phyloP scores from a whole-genome alignment of 768 basidiomycete species.

The Udeniomyces megalosporus region DNA sequence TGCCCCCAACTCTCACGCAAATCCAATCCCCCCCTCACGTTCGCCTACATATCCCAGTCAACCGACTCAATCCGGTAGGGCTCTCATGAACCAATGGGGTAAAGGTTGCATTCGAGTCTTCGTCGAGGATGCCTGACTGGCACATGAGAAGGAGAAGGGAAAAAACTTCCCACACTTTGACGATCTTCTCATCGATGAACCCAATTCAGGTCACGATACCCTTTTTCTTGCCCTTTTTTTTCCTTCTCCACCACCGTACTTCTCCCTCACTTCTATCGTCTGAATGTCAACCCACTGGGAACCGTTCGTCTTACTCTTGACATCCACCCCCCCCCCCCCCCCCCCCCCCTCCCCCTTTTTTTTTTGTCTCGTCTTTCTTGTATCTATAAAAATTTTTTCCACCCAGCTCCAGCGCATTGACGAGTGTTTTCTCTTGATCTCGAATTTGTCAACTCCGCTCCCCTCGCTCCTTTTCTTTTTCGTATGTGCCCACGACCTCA shows the following conservation, averaged over 20 bases:
- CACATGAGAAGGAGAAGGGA: no score
- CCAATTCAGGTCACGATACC: neutral
- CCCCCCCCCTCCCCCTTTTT: neutral
- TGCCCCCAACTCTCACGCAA: no score
- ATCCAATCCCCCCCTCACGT: neutral
- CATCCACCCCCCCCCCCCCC: neutral
- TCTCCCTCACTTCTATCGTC: neutral
- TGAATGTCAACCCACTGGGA: neutral
- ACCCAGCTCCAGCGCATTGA: no score
- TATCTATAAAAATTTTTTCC: no score
- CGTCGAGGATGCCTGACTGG: slow-evolving; percentile 25
- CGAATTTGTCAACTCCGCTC: no score
- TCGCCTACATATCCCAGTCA: neutral
- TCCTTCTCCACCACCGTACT: neutral
- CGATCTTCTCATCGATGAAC: neutral
- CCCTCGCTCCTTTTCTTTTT: no score
- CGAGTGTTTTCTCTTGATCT: no score
- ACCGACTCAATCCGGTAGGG: slow-evolving; percentile 1
- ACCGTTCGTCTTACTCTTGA: neutral
- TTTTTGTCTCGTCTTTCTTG: neutral
- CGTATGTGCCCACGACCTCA: no score
- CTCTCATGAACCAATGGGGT: slow-evolving; percentile 9
- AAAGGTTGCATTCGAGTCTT: neutral
- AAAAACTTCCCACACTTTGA: no score
- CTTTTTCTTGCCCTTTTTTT: neutral